phyloP scores from a whole-genome alignment of 768 basidiomycete genomes.

The Tricholoma furcatifolium region DNA sequence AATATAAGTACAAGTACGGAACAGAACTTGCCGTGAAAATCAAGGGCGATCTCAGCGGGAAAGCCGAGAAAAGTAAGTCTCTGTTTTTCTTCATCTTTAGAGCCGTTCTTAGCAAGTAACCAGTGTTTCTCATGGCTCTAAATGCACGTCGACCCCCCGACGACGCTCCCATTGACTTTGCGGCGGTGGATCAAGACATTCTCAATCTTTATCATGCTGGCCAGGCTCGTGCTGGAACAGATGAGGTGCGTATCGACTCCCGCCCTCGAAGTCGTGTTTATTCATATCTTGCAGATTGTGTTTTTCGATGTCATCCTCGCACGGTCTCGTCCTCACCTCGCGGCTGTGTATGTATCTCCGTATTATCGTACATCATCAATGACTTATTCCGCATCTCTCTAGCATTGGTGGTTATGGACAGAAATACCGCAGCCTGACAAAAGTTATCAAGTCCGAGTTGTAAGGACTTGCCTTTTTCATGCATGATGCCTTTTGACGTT shows the following conservation, averaged over 20 bases:
- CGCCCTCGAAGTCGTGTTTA: neutral
- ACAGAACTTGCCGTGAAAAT: conserved; percentile 29
- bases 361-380: conserved; percentile 1
- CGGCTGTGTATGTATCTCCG: conserved; percentile 30
- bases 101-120: neutral
- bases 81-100: neutral
- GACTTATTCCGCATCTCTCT: neutral
- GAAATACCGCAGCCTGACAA: conserved; percentile 35
- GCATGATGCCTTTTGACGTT: neutral
- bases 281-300: conserved; percentile 18
- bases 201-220: conserved; percentile 39
- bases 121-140: conserved; percentile 49
- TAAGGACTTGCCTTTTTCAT: conserved; percentile 12
- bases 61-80: conserved; percentile 28
- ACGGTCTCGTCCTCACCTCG: conserved; percentile 45
- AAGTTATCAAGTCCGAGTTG: conserved; percentile 40
- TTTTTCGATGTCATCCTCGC: conserved; percentile 49
- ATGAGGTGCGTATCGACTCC: conserved; percentile 28
- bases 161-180: conserved; percentile 32
- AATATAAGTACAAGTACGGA: conserved; percentile 30
- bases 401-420: conserved; percentile 29
- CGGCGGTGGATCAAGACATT: conserved; percentile 41
- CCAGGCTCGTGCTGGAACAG: conserved; percentile 37
- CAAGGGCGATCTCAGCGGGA: conserved; percentile 30
- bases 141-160: conserved; percentile 40